These are phyloP conservation scores for Cyberlindnera mississippiensis DNA, from an alignment of 805 yeast species.

Conservation along the genomic window DNA sequence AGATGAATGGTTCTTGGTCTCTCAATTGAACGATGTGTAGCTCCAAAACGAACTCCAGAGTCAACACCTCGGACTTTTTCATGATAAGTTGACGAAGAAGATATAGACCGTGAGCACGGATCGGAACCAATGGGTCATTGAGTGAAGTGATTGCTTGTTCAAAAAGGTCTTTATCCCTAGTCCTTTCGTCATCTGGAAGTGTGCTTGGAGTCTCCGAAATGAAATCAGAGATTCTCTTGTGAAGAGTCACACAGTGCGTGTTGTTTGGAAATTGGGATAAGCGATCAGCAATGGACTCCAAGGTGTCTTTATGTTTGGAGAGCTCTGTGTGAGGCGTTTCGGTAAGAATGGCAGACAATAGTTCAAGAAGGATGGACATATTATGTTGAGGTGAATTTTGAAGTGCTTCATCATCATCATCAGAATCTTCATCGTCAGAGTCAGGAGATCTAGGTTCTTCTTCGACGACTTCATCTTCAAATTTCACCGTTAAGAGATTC, in stretches of 20 bases:
- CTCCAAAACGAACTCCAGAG: constrained; percentile 50
- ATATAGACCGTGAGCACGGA: constrained; percentile 81
- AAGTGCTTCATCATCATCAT: constrained; percentile 26
- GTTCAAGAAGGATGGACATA: constrained; percentile 34
- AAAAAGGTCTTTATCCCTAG: constrained; percentile 37
- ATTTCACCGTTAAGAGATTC: constrained; percentile 33
- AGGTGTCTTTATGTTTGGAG: constrained; percentile 19
- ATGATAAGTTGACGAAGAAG: constrained; percentile 53
- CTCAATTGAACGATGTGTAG: constrained; percentile 61
- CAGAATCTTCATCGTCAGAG: constrained; percentile 36
- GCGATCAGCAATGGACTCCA: constrained; percentile 30
- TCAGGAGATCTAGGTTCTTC: constrained; percentile 29
- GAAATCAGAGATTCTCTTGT: constrained; percentile 17
- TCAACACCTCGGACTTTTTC: constrained; percentile 46
- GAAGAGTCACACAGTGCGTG: constrained; percentile 18
- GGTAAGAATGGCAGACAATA: constrained; percentile 35
- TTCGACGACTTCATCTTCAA: constrained; percentile 15
- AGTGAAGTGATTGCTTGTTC: constrained; percentile 62
- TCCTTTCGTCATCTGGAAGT: constrained; percentile 7
- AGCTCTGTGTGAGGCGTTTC: constrained; percentile 26
- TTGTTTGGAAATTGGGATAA: constrained; percentile 8
- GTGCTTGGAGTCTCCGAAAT: constrained; percentile 1
- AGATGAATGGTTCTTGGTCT: constrained; percentile 84
- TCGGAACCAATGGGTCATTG: constrained; percentile 76
- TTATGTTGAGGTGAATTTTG: constrained; percentile 24